Percentiles rank a stretch among this genome's conserved stretches.
These are phyloP conservation scores for Cicer cuneatum DNA, from an alignment of 306 rosid species.

Conservation along the genomic window DNA sequence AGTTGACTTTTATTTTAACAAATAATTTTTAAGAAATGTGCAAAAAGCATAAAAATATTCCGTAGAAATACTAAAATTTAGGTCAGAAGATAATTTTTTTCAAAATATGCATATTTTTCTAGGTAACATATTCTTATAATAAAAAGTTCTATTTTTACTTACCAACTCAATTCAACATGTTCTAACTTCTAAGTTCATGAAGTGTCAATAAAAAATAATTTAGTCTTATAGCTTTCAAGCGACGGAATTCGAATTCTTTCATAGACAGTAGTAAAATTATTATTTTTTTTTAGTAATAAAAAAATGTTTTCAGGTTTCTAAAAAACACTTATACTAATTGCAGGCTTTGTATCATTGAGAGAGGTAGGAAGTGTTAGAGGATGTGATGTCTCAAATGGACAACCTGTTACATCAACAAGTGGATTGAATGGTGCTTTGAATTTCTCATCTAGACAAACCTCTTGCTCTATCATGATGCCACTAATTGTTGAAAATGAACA, in stretches of 20 bases:
- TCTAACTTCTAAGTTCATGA: background rate
- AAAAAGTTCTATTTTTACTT: background rate
- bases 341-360: conserved; percentile 58
- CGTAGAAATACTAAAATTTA: background rate
- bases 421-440: conserved; percentile 48
- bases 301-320: background rate
- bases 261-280: no score
- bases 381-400: conserved; percentile 55
- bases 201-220: no score
- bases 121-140: background rate
- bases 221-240: no score
- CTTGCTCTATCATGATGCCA: conserved; percentile 57
- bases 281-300: background rate
- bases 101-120: background rate
- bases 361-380: conserved; percentile 49
- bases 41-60: background rate
- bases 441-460: conserved; percentile 54
- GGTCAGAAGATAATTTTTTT: conserved; percentile 26
- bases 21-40: background rate
- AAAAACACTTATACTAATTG: background rate
- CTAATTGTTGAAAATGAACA: conserved; percentile 61
- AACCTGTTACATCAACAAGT: conserved; percentile 48
- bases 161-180: background rate
- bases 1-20: conserved; percentile 44
- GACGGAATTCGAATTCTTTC: no score